phyloP scores from a whole-genome alignment of 441 rosid genomes.

The Brassica balearica region DNA sequence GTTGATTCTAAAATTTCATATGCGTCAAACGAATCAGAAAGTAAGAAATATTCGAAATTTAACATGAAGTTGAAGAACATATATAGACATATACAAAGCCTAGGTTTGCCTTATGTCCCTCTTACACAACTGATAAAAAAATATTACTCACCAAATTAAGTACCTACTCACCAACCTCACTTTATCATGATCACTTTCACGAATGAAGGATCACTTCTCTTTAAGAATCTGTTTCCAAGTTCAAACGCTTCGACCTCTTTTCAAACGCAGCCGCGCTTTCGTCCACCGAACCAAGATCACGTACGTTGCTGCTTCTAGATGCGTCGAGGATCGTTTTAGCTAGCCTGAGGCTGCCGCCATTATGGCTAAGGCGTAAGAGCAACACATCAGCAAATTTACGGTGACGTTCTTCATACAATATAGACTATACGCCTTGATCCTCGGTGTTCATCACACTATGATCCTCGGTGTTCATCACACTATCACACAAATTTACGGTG shows the following conservation, averaged over 20 bases:
- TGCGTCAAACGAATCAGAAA: neutral
- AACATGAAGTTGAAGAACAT: neutral
- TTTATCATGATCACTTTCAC: neutral
- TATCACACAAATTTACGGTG: no score
- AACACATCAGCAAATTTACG: no score
- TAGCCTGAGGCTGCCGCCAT: neutral
- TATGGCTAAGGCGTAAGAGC: no score
- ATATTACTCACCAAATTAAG: neutral
- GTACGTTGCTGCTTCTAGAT: slow-evolving; percentile 38
- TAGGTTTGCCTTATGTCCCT: neutral
- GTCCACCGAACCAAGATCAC: slow-evolving; percentile 50
- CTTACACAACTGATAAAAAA: neutral
- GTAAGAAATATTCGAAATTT: no score
- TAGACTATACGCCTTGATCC: no score
- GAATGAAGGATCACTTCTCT: slow-evolving; percentile 38
- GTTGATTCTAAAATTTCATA: neutral
- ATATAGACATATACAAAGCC: neutral
- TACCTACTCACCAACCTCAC: neutral
- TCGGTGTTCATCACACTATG: no score
- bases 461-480: no score
- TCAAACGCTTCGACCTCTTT: slow-evolving; percentile 63
- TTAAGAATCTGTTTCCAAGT: slow-evolving; percentile 39
- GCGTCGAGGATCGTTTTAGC: slow-evolving; percentile 20
- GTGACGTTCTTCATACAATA: no score
- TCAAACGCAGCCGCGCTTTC: slow-evolving; percentile 41